Conservation (phyloP, 441 rosid species). For the Gossypium schwendimanii region DNA sequence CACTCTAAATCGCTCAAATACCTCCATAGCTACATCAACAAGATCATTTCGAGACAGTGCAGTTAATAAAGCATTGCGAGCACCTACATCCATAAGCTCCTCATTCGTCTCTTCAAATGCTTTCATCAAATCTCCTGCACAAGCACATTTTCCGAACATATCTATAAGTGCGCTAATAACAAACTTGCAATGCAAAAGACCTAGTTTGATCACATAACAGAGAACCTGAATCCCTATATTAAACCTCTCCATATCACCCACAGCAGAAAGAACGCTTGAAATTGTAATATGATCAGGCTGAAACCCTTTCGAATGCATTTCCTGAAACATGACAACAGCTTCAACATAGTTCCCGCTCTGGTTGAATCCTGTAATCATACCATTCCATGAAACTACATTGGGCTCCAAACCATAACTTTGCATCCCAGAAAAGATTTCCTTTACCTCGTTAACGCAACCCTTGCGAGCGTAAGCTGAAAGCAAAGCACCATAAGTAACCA, state of each 20-base stretch:
- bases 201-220: slow-evolving; percentile 37
- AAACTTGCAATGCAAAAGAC: slow-evolving; percentile 34
- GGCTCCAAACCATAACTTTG: slow-evolving; percentile 26
- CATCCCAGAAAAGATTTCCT: slow-evolving; percentile 30
- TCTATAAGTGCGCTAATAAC: slow-evolving; percentile 44
- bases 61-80: slow-evolving; percentile 46
- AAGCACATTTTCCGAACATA: slow-evolving; percentile 54
- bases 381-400: slow-evolving; percentile 56
- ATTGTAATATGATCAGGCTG: slow-evolving; percentile 36
- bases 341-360: slow-evolving; percentile 37
- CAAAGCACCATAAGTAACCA: slow-evolving; percentile 50
- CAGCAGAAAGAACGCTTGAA: slow-evolving; percentile 49
- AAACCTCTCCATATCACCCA: slow-evolving; percentile 34
- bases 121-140: slow-evolving; percentile 25
- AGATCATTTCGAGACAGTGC: slow-evolving; percentile 51
- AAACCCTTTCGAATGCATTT: slow-evolving; percentile 42
- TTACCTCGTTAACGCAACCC: slow-evolving; percentile 37
- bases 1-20: slow-evolving; percentile 36
- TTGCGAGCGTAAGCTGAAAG: slow-evolving; percentile 42
- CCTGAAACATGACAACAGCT: slow-evolving; percentile 35
- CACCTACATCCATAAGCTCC: slow-evolving; percentile 31
- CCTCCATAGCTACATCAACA: slow-evolving; percentile 41
- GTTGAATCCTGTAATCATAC: slow-evolving; percentile 54
- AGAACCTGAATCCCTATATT: slow-evolving; percentile 43
- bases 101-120: slow-evolving; percentile 31